Evolutionary conservation across 2,329 filamentous ascomycete genomes (phyloP), one percentile per base, ranked within the genome.

Genomic region (Talaromyces islandicus): DNA sequence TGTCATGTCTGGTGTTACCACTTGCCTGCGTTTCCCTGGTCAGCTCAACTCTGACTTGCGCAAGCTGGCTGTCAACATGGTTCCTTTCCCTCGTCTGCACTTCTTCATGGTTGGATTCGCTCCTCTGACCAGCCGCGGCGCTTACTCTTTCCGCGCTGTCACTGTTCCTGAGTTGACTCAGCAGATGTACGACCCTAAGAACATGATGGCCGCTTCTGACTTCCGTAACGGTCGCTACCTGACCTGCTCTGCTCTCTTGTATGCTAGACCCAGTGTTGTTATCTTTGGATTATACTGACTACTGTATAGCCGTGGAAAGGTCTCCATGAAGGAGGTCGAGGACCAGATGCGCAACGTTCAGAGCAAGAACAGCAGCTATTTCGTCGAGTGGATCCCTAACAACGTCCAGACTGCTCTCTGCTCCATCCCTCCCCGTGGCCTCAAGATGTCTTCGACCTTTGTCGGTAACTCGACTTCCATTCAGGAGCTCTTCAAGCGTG

Each of bases 41-140:
- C 94, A 99, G 86, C 89, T 99, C 70, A 99, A 99, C 90, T 99
- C 94, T 77, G 94, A 99, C 79, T 90, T 99, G 70, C 92, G 94
- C 84, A 99, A 99, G 86, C 83, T 99, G 75, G 94, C 94, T 70
- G 94, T 99, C 81, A 99, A 99, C 91, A 99, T 99, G 86, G 94
- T 99, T 81, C 94, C 94, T 65, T 99, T 99, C 90, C 94, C 94
- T 70, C 94, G 94, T 92, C 91, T 99, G 66, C 94, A 99, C 83
- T 99, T 99, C 89, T 99, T 99, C 88, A 99, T 99, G 94, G 94
- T 99, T 78, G 94, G 94, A 79, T 99, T 99, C 78, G 93, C 94
- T 80, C 94, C 94, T 77, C 87, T 99, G 74, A 99, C 94, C 78
- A 96, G 91, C 81, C 88, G 89, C 79, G 88, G 88, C 72, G 89